Base-by-base conservation (phyloP, 2,329 filamentous ascomycete species). In the Penicillium italicum region DNA sequence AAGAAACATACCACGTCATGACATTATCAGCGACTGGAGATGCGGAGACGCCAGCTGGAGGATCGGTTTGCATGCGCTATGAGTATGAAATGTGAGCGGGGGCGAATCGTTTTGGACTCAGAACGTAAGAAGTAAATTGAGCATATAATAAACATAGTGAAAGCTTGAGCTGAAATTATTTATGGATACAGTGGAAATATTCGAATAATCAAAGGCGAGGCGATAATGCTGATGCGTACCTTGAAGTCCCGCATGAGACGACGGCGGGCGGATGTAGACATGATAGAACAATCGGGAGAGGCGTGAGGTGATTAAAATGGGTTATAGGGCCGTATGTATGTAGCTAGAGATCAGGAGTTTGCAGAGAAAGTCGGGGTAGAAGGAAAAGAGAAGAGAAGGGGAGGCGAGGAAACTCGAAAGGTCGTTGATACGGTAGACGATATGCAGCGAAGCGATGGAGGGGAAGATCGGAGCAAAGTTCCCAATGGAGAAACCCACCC, bases 181-280 rank as follows among this genome's bases (percentile, higher is more conserved):
- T 14, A 31, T 14, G 9, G 10, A 41, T 36, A 36, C 7, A 44
- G n/a, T 8, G 6, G 8, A 20, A 36, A 26, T 2, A 1, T 22
- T 34, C 16, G 4, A 45, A 22, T 11, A 22, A 22, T 14, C 16
- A 9, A 33, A 40, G 34, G 14, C 9, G 14, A 22, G n/a, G 16
- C 41, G 31, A 28, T 34, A 18, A 26, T 34, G 24, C 46, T 26
- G 36, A 24, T 28, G 63, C 84, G 58, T 75, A 95, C 91, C 89
- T 97, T 97, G 85, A 97, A 97, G 81, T 97, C 94, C 75, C 94
- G 90, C 94, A 99, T 97, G 75, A 99, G 82, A 73, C 94, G 91
- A 73, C 94, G 90, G 73, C 94, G 89, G 66, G 94, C 94, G 66
- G 93, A 89, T 62, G 94, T 97, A 69, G 93, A 97, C 93, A 90